Evolutionary conservation across 805 yeast genomes (phyloP).

Genomic region (Sungouiella thailandica): DNA sequence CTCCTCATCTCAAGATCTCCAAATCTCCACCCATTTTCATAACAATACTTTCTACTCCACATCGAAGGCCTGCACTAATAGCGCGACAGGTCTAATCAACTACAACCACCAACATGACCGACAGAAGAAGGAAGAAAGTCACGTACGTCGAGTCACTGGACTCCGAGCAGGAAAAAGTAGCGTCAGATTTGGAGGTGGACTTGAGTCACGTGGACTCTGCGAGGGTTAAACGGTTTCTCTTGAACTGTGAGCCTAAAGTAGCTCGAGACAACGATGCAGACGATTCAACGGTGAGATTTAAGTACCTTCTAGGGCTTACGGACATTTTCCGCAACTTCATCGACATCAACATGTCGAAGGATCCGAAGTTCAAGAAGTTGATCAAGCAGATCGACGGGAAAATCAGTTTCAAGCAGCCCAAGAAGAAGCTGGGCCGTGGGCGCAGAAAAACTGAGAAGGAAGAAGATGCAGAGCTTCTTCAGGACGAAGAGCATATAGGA

Average conservation of each 20-base stretch:
- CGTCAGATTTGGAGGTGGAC: constrained; percentile 2
- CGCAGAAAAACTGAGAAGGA: constrained; percentile 90
- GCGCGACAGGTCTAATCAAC: no score
- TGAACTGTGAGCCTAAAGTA: constrained; percentile 45
- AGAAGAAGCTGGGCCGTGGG: constrained; percentile 34
- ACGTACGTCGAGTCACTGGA: constrained; percentile 3
- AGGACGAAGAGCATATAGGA: constrained; percentile 69
- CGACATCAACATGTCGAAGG: constrained; percentile 74
- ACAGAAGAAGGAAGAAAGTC: constrained; percentile 1
- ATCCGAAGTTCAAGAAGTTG: constrained; percentile 59
- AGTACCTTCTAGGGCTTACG: constrained; percentile 74
- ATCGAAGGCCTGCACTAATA: no score
- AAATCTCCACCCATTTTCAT: no score
- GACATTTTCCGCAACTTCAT: constrained; percentile 87
- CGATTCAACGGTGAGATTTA: constrained; percentile 74
- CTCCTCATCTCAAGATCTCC: no score
- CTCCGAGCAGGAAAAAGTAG: constrained; percentile 4
- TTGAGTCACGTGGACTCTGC: constrained; percentile 3
- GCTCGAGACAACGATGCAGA: constrained; percentile 49
- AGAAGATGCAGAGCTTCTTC: constrained; percentile 87
- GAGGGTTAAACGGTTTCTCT: constrained; percentile 8
- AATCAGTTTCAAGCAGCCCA: constrained; percentile 31
- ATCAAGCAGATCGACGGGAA: constrained; percentile 54
- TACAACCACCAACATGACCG: constrained; percentile 1
- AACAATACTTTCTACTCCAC: no score